A percentile compares a stretch with the other conserved stretches of the same genome.
Conservation (phyloP, 306 rosid species). For the Vachellia collinsii region DNA sequence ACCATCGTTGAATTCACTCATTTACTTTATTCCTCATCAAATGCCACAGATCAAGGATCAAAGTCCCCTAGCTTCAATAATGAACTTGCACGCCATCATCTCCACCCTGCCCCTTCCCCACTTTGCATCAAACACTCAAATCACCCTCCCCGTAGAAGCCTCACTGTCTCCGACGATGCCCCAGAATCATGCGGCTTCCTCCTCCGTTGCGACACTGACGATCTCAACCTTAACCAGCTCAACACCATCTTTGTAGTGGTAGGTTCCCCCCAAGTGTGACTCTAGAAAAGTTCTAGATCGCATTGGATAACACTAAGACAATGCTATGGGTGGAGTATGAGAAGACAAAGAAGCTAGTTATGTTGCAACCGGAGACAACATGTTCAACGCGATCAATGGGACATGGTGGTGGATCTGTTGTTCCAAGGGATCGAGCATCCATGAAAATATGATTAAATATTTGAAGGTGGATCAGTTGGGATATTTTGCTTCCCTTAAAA, state of each 20-base stretch:
- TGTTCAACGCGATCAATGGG: conserved; percentile 92
- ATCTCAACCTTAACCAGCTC: conserved; percentile 67
- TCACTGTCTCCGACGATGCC: conserved; percentile 56
- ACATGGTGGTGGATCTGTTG: conserved; percentile 90
- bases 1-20: not conserved
- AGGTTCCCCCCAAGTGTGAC: conserved; percentile 82
- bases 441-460: no score
- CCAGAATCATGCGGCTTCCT: conserved; percentile 76
- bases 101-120: conserved; percentile 41
- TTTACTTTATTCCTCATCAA: not conserved
- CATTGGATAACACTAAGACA: conserved; percentile 75
- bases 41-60: not conserved
- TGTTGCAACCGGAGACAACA: conserved; percentile 96
- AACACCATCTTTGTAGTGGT: conserved; percentile 86
- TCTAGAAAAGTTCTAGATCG: conserved; percentile 64
- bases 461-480: no score
- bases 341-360: conserved; percentile 65
- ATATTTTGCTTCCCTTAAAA: no score
- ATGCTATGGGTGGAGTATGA: conserved; percentile 74
- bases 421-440: conserved; percentile 88
- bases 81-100: conserved; percentile 65
- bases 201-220: conserved; percentile 59
- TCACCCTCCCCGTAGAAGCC: conserved; percentile 36
- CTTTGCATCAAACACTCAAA: conserved; percentile 5
- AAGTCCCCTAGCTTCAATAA: conserved; percentile 5